Evolutionary conservation across 78 protist species (phyloP), one percentile per base, ranked within the genome.

Genomic region (Dictyostelium capitatum): DNA sequence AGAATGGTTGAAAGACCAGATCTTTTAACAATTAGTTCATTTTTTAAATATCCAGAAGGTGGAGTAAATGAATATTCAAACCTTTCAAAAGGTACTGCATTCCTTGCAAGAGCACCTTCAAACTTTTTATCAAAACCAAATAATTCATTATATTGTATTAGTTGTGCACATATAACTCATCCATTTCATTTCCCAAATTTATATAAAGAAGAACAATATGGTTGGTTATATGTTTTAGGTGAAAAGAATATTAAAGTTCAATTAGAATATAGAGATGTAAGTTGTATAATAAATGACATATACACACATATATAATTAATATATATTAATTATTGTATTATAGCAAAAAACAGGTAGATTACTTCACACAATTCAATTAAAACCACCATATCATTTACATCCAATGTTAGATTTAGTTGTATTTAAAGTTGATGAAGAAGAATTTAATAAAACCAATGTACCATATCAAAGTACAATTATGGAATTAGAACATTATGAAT

Each of bases 131-230:
- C 43, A 43, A 62, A 80, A 80, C 59, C 81, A 54, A 74, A 72
- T 19, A 72, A 78, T 30, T 72, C 91, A 5, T 54, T 84, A 17
- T 84, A 84, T 47, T 56, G 65, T 30, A 84, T 84, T 3, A 84
- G 91, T 74, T 75, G 91, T 47, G 91, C 83, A 41, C 91, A 84
- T 47, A 84, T 84, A 15, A 84, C 91, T 19, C 91, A 84, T 74
- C 91, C 91, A 74, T 84, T 84, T 20, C 79, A 84, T 28, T 84
- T 84, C 47, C 91, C 91, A 84, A 41, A 56, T 32, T 51, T 84
- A 8, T 84, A 84, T 37, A 84, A 84, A 59, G 91, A 84, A 9
- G 83, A 72, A 28, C 79, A 56, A 73, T 65, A 84, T 25, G 9
- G 62, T 51, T 84, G 91, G 91, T 57, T 84, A 19, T 84, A 73